Evolutionary conservation across 2,329 filamentous ascomycete species (phyloP), one percentile per base, ranked within the genome.

Genomic region (Claviceps pazoutovae): DNA sequence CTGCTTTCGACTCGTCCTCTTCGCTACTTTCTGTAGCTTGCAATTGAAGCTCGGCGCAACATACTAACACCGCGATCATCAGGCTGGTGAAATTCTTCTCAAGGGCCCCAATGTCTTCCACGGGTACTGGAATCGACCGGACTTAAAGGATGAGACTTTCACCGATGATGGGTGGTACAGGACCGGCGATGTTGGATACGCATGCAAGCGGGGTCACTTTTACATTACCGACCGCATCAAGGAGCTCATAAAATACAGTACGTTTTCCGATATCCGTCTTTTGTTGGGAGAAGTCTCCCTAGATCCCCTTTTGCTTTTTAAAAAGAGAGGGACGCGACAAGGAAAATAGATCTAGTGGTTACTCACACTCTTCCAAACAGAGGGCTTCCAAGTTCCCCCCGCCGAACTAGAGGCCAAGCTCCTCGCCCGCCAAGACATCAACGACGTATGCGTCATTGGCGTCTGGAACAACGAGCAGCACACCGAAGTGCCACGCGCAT

Each of bases 171-270:
- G 88, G 1, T 96, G 82, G 72, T 95, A 95, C 75, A 90, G 84
- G 67, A 95, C 90, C 0, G 90, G 90, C 2, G 90, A 96, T 61
- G 82, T 95, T 26, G 86, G 88, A 4, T 82, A 86, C 57, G 79
- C 86, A 60, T 87, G 95, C 62, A 71, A 76, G 46, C 75, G 86
- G 48, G 86, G 86, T 34, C 87, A 94, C 62, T 87, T 94, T 61
- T 95, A 83, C 71, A 91, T 95, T 63, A 95, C 90, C 1, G 90
- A 96, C 63, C 83, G 89, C 36, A 80, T 81, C 62, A 88, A 89
- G 72, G 84, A 79, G 58, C 82, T 74, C 51, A 72, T 74, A 61
- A 74, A 74, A 57, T 74, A 72, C 57, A 73, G 75, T 78, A 62
- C 61, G 74, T 58, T 17, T 34, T 30, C 26, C 9, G 9, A 34